Percentiles rank a stretch among this genome's conserved stretches.
phyloP scores from a whole-genome alignment of 2,329 filamentous ascomycete species.

The Cordyceps sp. region DNA sequence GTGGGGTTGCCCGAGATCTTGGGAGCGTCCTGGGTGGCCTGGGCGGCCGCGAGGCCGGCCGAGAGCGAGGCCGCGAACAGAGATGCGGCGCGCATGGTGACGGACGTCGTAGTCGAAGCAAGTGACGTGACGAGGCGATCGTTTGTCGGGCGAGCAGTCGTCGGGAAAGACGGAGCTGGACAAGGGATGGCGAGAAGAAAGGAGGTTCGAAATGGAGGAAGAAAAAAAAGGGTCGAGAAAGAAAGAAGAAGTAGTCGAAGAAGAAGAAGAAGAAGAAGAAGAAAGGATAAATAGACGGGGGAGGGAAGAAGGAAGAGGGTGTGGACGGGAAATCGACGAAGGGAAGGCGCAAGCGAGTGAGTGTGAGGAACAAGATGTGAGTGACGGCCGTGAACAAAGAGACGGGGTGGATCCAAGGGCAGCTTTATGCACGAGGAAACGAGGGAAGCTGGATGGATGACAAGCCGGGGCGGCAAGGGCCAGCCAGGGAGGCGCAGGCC shows the following conservation, averaged over 20 bases:
- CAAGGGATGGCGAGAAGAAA: neutral
- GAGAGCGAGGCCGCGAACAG: neutral
- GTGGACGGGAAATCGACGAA: no score
- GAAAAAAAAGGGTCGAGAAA: no score
- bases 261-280: neutral
- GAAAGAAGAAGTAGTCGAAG: neutral
- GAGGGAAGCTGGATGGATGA: no score
- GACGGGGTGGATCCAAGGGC: no score
- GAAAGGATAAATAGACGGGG: no score
- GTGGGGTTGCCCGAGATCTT: conserved; percentile 37
- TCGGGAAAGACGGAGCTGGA: neutral
- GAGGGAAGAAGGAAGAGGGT: neutral
- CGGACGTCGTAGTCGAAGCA: neutral
- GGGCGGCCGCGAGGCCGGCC: neutral
- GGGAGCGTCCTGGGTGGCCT: conserved; percentile 25
- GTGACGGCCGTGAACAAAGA: no score
- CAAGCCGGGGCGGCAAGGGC: no score
- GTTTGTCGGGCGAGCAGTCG: no score
- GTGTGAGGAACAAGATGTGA: no score
- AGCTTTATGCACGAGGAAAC: no score
- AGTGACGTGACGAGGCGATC: neutral
- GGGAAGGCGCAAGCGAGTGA: no score
- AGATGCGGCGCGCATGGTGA: neutral
- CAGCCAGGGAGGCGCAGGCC: no score
- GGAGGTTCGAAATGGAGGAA: neutral